Evolutionary conservation across 352 stramenopile genomes (phyloP), one percentile per base, ranked within the genome.

Genomic region (Globisporangium perplexum): DNA sequence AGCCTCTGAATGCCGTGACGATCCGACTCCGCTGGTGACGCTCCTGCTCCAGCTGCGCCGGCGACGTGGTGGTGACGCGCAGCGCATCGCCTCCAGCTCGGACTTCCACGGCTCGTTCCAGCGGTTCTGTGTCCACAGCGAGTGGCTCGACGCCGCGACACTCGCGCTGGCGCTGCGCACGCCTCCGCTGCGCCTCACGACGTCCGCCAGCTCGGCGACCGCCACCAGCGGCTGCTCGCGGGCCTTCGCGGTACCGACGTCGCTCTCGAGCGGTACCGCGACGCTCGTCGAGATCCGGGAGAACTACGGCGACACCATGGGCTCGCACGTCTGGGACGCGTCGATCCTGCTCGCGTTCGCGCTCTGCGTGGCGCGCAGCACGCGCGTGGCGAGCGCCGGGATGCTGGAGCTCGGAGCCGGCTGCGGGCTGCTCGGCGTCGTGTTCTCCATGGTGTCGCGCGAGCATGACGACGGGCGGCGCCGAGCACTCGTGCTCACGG

Each of bases 231-330:
- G 30, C 2, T 31, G 28, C 41, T n/a, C 28, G 15, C 31, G 45
- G 1, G 1, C 67, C 28, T 61, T 62, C 22, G 53, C 53, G 12
- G 14, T 39, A 11, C 33, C 33, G 33, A 23, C 17, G 59, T 41
- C n/a, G n/a, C n/a, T n/a, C n/a, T n/a, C 30, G 15, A 36, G 10
- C 20, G 30, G 14, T 17, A 33, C 3, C 33, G 33, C 33, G 11
- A 7, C 11, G 18, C 0, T 54, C 10, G 14, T 75, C 5, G n/a
- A 55, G n/a, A 65, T 88, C 6, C 55, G 77, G 42, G 78, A 90
- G 49, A 60, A 83, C 54, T 87, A 90, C 36, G 78, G 78, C 12
- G 66, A 83, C 24, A 57, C 72, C 10, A 90, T 90, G 78, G 78
- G 72, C 1, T 67, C 78, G 1, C 74, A 88, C 47, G 55, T 87